Evolutionary conservation across 2,329 filamentous ascomycete genomes (phyloP).

Genomic region (Venturiaceae sp.): DNA sequence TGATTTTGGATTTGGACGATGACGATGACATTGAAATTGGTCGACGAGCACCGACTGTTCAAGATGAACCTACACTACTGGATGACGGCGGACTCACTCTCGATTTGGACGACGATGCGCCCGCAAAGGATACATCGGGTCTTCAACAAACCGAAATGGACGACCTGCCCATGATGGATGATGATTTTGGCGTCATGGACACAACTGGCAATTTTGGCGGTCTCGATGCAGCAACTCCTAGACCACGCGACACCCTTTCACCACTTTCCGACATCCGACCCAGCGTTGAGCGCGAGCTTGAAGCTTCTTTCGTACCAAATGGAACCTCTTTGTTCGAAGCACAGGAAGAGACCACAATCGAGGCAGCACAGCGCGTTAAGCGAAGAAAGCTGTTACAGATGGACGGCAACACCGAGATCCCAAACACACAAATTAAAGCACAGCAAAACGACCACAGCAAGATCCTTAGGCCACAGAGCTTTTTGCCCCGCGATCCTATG

Average conservation of each 20-base stretch:
- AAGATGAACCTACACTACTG: slow-evolving; percentile 9
- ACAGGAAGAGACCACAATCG: slow-evolving; percentile 43
- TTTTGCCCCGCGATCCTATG: slow-evolving; percentile 78
- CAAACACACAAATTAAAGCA: slow-evolving; percentile 68
- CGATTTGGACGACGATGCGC: slow-evolving; percentile 30
- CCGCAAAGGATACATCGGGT: slow-evolving; percentile 15
- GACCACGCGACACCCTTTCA: slow-evolving; percentile 37
- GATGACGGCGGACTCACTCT: slow-evolving; percentile 44
- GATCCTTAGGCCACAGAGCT: slow-evolving; percentile 73
- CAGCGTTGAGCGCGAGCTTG: slow-evolving; percentile 50
- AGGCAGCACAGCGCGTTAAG: slow-evolving; percentile 56
- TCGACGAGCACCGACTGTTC: slow-evolving; percentile 62
- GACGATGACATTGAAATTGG: slow-evolving; percentile 74
- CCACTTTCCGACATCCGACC: slow-evolving; percentile 44
- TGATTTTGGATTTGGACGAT: slow-evolving; percentile 39
- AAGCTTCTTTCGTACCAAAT: slow-evolving; percentile 38
- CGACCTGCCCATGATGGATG: slow-evolving; percentile 29
- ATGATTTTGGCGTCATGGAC: slow-evolving; percentile 5
- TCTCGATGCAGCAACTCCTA: slow-evolving; percentile 12
- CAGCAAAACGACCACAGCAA: slow-evolving; percentile 79
- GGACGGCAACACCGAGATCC: slow-evolving; percentile 73
- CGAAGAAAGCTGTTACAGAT: slow-evolving; percentile 73
- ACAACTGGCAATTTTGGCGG: background rate
- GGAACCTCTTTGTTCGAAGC: slow-evolving; percentile 19
- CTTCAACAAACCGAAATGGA: slow-evolving; percentile 30